A percentile compares a stretch with the other conserved stretches of the same genome.
phyloP scores from a whole-genome alignment of 2,329 filamentous ascomycete genomes.

The Claviceps sorghi region DNA sequence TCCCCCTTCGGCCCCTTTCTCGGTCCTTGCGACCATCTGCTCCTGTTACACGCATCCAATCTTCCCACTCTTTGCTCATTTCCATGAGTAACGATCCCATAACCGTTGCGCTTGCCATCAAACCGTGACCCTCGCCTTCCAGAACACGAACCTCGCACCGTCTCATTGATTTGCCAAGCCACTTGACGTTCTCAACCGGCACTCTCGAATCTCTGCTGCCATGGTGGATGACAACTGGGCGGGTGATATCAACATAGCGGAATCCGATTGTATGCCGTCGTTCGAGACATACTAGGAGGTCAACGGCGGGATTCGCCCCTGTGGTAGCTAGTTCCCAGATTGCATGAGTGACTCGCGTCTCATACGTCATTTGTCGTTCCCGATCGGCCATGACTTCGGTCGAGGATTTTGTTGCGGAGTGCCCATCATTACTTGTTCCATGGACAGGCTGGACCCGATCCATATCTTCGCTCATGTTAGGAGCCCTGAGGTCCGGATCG shows the following conservation, averaged over 20 bases:
- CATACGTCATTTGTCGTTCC: constrained; percentile 62
- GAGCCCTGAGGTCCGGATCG: constrained; percentile 11
- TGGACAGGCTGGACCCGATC: constrained; percentile 27
- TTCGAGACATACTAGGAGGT: constrained; percentile 84
- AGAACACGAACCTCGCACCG: constrained; percentile 82
- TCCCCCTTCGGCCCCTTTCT: constrained; percentile 16
- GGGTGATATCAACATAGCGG: constrained; percentile 88
- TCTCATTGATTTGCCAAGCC: constrained; percentile 89
- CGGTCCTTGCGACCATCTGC: constrained; percentile 21
- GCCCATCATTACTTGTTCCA: constrained; percentile 10
- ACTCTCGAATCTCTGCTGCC: constrained; percentile 82
- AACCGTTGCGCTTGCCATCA: constrained; percentile 87
- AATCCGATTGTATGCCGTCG: constrained; percentile 86
- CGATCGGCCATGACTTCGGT: constrained; percentile 51
- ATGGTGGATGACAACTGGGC: constrained; percentile 85
- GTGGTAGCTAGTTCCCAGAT: constrained; percentile 91
- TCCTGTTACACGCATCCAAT: constrained; percentile 55
- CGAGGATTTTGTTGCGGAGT: constrained; percentile 34
- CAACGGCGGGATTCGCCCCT: constrained; percentile 84
- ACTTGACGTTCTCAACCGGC: constrained; percentile 85
- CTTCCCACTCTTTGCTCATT: constrained; percentile 87
- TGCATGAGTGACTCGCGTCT: constrained; percentile 72
- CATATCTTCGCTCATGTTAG: constrained; percentile 31
- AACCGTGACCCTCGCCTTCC: constrained; percentile 80
- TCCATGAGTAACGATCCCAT: constrained; percentile 94